Percentiles rank a stretch among this genome's conserved stretches.
phyloP scores from a whole-genome alignment of 2,329 filamentous ascomycete species.

The Trichophyton rubrum region DNA sequence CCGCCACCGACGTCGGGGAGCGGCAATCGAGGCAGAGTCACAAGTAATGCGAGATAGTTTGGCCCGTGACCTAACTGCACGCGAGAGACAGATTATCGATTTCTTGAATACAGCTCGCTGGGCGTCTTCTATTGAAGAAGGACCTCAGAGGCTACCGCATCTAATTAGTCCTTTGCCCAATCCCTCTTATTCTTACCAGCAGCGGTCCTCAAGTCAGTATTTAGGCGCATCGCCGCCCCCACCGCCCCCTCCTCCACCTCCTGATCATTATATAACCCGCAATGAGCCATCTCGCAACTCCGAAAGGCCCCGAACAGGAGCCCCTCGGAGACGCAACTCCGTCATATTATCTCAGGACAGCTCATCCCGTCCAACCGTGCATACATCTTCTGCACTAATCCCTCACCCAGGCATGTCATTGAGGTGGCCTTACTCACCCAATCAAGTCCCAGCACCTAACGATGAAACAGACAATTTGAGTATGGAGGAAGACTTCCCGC shows the following conservation, averaged over 20 bases:
- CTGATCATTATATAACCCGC: constrained; percentile 19
- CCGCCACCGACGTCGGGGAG: constrained; percentile 6
- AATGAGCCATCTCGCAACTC: constrained; percentile 21
- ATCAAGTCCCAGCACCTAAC: constrained; percentile 21
- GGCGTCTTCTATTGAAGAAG: constrained; percentile 20
- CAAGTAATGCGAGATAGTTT: constrained; percentile 25
- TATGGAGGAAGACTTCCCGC: constrained; percentile 14
- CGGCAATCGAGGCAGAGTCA: constrained; percentile 15
- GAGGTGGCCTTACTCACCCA: constrained; percentile 31
- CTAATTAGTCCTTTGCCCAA: constrained; percentile 21
- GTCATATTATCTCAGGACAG: constrained; percentile 30
- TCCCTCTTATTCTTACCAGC: constrained; percentile 16
- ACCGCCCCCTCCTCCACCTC: constrained; percentile 20
- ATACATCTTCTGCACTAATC: constrained; percentile 15
- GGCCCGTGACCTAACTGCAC: constrained; percentile 29
- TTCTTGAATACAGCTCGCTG: constrained; percentile 32
- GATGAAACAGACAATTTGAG: background rate
- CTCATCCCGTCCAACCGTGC: constrained; percentile 7
- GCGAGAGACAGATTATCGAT: constrained; percentile 33
- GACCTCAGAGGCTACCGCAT: constrained; percentile 17
- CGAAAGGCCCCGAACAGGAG: constrained; percentile 17
- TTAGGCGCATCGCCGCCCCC: constrained; percentile 23
- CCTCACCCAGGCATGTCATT: constrained; percentile 25
- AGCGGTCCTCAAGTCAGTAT: constrained; percentile 14
- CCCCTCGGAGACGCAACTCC: constrained; percentile 29